Evolutionary conservation across 352 stramenopile genomes (phyloP).

Genomic region (Pythium oligandrum): DNA sequence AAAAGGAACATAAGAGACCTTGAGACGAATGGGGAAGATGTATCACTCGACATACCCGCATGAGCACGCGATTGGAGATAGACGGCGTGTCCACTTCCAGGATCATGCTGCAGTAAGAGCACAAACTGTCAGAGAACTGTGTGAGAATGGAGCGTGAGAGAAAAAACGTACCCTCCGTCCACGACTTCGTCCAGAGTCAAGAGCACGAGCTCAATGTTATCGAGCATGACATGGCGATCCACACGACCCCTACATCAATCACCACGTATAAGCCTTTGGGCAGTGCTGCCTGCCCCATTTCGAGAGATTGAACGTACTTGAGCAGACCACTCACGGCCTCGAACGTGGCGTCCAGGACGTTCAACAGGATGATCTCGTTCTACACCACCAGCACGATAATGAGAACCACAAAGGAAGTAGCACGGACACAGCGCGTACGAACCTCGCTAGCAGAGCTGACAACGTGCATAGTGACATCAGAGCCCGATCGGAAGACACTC

Average conservation of each 20-base stretch:
- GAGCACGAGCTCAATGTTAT: constrained; percentile 90
- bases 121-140: background rate
- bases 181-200: constrained; percentile 89
- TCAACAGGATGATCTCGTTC: constrained; percentile 89
- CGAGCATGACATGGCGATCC: constrained; percentile 84
- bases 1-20: constrained; percentile 9
- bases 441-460: constrained; percentile 80
- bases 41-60: constrained; percentile 61
- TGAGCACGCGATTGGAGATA: constrained; percentile 89
- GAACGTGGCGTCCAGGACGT: constrained; percentile 80
- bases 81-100: constrained; percentile 85
- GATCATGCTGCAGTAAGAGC: constrained; percentile 56
- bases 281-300: too few species aligned
- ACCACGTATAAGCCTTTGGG: background rate
- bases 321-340: constrained; percentile 83
- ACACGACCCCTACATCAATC: constrained; percentile 54
- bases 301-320: constrained; percentile 44
- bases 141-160: background rate
- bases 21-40: constrained; percentile 1
- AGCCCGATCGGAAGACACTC: constrained; percentile 84
- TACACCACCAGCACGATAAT: constrained; percentile 16
- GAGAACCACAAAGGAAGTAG: too few species aligned
- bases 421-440: background rate
- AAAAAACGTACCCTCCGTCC: constrained; percentile 64
- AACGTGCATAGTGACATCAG: constrained; percentile 88